A percentile compares a stretch with the other conserved stretches of the same genome.
Evolutionary conservation across 1,139 yeast species (phyloP).

Genomic region (Debaryomycetaceae sp.): DNA sequence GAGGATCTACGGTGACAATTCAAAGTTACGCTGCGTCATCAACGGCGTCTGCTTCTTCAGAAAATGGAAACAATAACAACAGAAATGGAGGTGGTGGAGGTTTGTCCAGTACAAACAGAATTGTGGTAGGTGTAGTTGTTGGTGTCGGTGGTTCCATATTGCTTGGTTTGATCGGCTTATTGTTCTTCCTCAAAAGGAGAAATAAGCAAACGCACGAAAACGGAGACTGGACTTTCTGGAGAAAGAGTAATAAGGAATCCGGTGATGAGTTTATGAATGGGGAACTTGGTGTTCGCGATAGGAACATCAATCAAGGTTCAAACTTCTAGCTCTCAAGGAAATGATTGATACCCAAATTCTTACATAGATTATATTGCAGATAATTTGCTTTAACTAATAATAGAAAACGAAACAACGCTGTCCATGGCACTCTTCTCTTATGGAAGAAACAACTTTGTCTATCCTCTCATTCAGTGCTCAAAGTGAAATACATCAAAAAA

Average conservation of each 20-base stretch:
- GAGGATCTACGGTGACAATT: conserved; percentile 37
- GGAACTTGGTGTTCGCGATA: conserved; percentile 50
- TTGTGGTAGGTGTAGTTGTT: conserved; percentile 50
- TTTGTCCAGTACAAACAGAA: conserved; percentile 40
- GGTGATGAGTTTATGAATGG: conserved; percentile 60
- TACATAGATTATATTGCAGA: background rate
- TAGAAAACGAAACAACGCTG: too few species aligned
- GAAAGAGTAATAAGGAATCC: conserved; percentile 44
- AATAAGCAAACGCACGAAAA: conserved; percentile 24
- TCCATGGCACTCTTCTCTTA: too few species aligned
- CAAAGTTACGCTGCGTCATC: conserved; percentile 33
- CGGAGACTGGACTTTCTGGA: conserved; percentile 52
- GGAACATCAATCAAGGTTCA: conserved; percentile 46
- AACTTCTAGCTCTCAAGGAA: conserved; percentile 25
- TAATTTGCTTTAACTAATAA: too few species aligned
- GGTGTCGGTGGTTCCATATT: conserved; percentile 48
- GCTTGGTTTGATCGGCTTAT: conserved; percentile 31
- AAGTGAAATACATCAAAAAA: too few species aligned
- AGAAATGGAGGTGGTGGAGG: conserved; percentile 22
- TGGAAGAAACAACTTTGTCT: too few species aligned
- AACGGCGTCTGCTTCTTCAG: conserved; percentile 21
- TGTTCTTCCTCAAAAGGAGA: conserved; percentile 36
- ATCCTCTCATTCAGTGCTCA: too few species aligned
- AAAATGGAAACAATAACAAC: conserved; percentile 10
- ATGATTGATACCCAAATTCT: background rate